Evolutionary conservation across 345 rosid genomes (phyloP), one percentile per base, ranked within the genome.

Genomic region (Orychophragmus violaceus): DNA sequence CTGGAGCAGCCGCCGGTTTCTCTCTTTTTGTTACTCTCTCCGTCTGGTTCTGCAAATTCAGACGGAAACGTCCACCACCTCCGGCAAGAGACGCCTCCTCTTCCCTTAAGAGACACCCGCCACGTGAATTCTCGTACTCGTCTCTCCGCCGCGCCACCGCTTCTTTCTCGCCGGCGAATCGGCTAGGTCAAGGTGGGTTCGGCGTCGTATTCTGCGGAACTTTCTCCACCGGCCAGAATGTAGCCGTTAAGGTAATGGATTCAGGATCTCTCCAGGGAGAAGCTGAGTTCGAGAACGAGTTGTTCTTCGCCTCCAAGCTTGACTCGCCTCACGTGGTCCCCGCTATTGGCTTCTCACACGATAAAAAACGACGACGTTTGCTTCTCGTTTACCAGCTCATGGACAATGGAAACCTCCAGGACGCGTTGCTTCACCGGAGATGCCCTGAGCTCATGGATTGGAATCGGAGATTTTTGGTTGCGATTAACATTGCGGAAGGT

Each of bases 181-280:
- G 76, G 10, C 71, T 89, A 3, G 96, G 96, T 8, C 90, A 89
- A 21, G 96, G 96, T 0, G 96, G 96, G 2, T 89, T 84, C 36
- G 96, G 99, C 29, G 85, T 82, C 21, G 97, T 94, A 5, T 94
- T 74, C 71, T 81, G 87, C 5, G 95, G 85, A 11, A 75, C 84
- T 9, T 74, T 85, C 9, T 80, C 76, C 25, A 17, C 44, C 22
- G 68, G 69, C 1, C 22, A 65, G 37, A 58, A 74, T 13, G 78
- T 90, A 14, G 99, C 99, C 53, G 93, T 94, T 46, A 94, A 94
- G 73, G 86, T 88, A 33, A 90, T 94, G 97, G 99, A 90, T 76
- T 82, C 87, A 7, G 92, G 90, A 32, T 90, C 99, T 27, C 83
- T 94, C 17, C 99, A 94, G 53, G 96, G 96, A 3, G 99, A 94